Base-by-base conservation (phyloP, 2,329 filamentous ascomycete species). In the Pseudocercospora vitis region DNA sequence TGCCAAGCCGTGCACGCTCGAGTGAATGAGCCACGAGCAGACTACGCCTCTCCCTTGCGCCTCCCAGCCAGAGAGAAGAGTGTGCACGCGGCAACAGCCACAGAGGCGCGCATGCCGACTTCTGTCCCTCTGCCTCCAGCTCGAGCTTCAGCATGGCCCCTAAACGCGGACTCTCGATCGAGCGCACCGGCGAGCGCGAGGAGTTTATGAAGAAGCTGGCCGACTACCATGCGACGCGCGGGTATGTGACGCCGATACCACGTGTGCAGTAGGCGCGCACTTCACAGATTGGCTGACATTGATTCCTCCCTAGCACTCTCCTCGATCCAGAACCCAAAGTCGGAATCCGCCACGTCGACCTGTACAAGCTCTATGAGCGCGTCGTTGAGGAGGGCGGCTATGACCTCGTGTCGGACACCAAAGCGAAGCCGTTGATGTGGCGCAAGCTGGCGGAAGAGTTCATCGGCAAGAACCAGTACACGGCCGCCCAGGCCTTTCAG, bases 371-470 rank as follows among this genome's bases (percentile, higher is more conserved):
- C 24, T 95, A 89, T 77, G 86, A 87, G 58, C 81, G 85, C 62
- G 87, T 95, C 14, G 80, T 88, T 50, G 81, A 81, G 18, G 84
- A 85, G 64, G 91, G 91, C 49, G 91, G 91, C 54, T 96, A 96
- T 70, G 91, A 95, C 73, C 86, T 86, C 68, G 83, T 92, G 46
- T 79, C 76, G 18, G 76, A 79, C 60, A 79, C 74, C 23, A 69
- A 91, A 82, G 57, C 86, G 83, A 73, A 92, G 70, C 94, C 92
- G 76, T 81, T 95, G 60, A 87, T 88, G 48, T 96, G 91, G 91
- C 83, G 89, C 59, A 84, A 84, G 63, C 81, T 95, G 64, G 88
- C 87, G 9, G 80, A 85, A 49, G 85, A 91, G 63, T 86, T 95
- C 53, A 83, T 88, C 46, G 82, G 91, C 59, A 84, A 84, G 66